Evolutionary conservation across 2,329 filamentous ascomycete species (phyloP).

Genomic region (Pleoardoris graminearum): DNA sequence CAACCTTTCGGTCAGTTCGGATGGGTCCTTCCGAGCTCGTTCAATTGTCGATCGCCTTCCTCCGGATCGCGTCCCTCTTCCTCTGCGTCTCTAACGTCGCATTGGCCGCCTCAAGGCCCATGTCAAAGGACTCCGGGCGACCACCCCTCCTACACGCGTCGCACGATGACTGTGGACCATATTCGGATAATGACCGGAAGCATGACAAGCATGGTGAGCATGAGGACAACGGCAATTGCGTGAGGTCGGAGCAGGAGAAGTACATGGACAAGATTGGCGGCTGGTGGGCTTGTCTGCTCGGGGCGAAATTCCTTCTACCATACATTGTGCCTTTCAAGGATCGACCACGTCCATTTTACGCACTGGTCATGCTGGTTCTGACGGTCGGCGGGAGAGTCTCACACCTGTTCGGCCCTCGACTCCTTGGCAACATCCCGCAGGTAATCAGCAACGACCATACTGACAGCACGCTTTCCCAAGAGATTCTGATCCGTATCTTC

Average conservation of each 20-base stretch:
- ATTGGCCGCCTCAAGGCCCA: background rate
- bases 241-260: conserved; percentile 49
- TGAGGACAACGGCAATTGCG: background rate
- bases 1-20: background rate
- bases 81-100: background rate
- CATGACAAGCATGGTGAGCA: background rate
- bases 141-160: background rate
- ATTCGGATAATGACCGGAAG: background rate
- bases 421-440: conserved; percentile 75
- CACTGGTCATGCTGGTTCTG: conserved; percentile 65
- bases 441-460: conserved; percentile 56
- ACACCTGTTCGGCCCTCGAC: conserved; percentile 73
- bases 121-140: background rate
- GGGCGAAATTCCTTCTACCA: conserved; percentile 71
- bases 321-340: conserved; percentile 73
- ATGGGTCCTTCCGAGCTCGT: background rate
- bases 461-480: conserved; percentile 51
- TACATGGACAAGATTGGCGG: conserved; percentile 69
- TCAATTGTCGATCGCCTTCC: background rate
- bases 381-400: conserved; percentile 68
- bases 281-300: conserved; percentile 73
- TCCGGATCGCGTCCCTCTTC: background rate
- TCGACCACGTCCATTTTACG: conserved; percentile 64
- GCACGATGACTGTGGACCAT: no score
- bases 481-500: conserved; percentile 55